phyloP scores from a whole-genome alignment of 2,329 filamentous ascomycete genomes.

The Arthrobotrys sphaeroides region DNA sequence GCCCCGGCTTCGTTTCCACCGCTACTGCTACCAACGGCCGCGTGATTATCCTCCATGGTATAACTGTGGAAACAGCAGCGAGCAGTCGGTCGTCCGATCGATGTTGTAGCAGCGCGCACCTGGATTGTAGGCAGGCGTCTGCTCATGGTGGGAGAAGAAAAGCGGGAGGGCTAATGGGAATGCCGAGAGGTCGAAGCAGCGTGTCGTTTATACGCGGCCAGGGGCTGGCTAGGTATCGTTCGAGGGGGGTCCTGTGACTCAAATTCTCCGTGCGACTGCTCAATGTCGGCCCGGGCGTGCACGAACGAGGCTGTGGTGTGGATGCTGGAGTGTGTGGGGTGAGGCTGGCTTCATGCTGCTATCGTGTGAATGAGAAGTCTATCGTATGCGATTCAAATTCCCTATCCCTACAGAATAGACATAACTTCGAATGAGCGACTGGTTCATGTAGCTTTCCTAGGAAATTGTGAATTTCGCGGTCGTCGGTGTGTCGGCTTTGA shows the following conservation, averaged over 20 bases:
- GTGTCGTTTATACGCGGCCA: no score
- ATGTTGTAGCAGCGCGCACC: constrained; percentile 32
- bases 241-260: constrained; percentile 5
- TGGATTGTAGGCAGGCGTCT: constrained; percentile 28
- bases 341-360: background rate
- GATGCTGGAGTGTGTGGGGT: background rate
- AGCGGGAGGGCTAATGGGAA: background rate
- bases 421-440: background rate
- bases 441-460: background rate
- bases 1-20: background rate
- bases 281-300: background rate
- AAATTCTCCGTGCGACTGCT: background rate
- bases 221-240: no score
- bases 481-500: background rate
- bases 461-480: background rate
- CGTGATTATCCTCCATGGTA: constrained; percentile 27
- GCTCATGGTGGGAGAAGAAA: constrained; percentile 24
- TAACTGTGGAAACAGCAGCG: background rate
- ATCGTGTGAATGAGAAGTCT: background rate
- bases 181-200: no score
- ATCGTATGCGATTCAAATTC: constrained; percentile 6
- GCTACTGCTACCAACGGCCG: background rate
- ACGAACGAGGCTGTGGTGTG: constrained; percentile 4
- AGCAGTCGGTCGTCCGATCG: constrained; percentile 13
- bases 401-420: background rate